Evolutionary conservation across 2,329 filamentous ascomycete species (phyloP).

Genomic region (Fonsecaea erecta): DNA sequence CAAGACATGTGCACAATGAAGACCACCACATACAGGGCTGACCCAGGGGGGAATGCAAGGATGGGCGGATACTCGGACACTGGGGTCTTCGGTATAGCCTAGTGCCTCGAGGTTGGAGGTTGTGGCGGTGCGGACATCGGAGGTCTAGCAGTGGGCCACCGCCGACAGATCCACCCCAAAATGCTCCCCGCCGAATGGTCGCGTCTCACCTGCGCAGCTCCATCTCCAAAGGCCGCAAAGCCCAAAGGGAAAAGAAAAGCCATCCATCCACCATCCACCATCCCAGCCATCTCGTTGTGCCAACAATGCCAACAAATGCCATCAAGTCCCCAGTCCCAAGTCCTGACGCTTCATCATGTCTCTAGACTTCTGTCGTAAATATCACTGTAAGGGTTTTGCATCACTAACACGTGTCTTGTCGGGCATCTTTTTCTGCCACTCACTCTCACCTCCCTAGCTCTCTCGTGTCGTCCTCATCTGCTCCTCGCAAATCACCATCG

Average conservation of each 20-base stretch:
- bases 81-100: too few relatives aligned
- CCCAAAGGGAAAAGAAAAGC: too few relatives aligned
- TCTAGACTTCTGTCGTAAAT: conserved; percentile 1
- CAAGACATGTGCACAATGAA: not conserved
- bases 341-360: conserved; percentile 7
- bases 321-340: too few relatives aligned
- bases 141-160: not conserved
- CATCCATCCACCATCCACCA: too few relatives aligned
- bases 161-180: not conserved
- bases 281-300: conserved; percentile 28
- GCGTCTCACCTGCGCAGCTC: not conserved
- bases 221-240: conserved; percentile 2
- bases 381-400: not conserved
- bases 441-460: not conserved
- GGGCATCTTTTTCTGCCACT: not conserved
- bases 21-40: conserved; percentile 5
- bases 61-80: not conserved
- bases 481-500: not conserved
- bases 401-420: not conserved
- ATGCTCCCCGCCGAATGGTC: conserved; percentile 6
- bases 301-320: conserved; percentile 20
- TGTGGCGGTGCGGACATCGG: not conserved
- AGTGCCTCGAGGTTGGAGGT: too few relatives aligned
- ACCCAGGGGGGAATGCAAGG: not conserved
- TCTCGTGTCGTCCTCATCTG: not conserved